A percentile compares a stretch with the other conserved stretches of the same genome.
These are phyloP conservation scores for Juglanconis juglandina DNA, from an alignment of 2,329 filamentous ascomycete genomes.

Conservation along the genomic window DNA sequence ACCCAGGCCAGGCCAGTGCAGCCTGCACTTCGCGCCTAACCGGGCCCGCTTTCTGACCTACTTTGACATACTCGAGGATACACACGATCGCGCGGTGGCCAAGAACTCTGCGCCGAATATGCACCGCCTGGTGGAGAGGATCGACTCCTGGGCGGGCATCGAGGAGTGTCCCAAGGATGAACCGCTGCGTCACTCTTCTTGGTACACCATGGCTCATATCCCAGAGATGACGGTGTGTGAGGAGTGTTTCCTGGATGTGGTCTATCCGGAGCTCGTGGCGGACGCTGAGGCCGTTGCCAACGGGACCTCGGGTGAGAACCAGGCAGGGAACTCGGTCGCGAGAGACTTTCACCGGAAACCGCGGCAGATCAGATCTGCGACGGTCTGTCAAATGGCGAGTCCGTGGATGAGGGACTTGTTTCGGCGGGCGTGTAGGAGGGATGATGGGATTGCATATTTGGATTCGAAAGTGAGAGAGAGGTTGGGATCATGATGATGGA, in stretches of 20 bases:
- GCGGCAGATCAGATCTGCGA: slow-evolving; percentile 47
- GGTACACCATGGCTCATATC: slow-evolving; percentile 74
- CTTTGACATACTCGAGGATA: slow-evolving; percentile 58
- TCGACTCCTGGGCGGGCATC: slow-evolving; percentile 54
- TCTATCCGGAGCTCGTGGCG: slow-evolving; percentile 63
- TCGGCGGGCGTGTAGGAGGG: slow-evolving; percentile 58
- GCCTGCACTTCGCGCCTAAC: slow-evolving; percentile 58
- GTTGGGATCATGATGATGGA: slow-evolving; percentile 33
- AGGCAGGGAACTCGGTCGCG: slow-evolving; percentile 42
- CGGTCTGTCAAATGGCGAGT: slow-evolving; percentile 77
- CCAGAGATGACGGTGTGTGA: slow-evolving; percentile 81
- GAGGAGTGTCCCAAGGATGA: slow-evolving; percentile 65
- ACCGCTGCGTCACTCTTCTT: slow-evolving; percentile 59
- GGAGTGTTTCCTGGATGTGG: slow-evolving; percentile 77
- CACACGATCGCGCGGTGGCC: slow-evolving; percentile 49
- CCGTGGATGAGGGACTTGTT: slow-evolving; percentile 75
- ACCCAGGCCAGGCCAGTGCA: slow-evolving; percentile 57
- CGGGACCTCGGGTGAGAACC: not conserved
- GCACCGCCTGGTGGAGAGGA: slow-evolving; percentile 59
- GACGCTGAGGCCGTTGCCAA: slow-evolving; percentile 35
- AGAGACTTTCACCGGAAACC: slow-evolving; percentile 62
- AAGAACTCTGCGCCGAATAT: slow-evolving; percentile 51
- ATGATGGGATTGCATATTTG: slow-evolving; percentile 63
- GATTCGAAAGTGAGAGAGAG: slow-evolving; percentile 55
- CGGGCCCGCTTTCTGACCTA: slow-evolving; percentile 55